These are phyloP conservation scores for Mariannaea elegans DNA, from an alignment of 2,329 filamentous ascomycete species.

Conservation along the genomic window DNA sequence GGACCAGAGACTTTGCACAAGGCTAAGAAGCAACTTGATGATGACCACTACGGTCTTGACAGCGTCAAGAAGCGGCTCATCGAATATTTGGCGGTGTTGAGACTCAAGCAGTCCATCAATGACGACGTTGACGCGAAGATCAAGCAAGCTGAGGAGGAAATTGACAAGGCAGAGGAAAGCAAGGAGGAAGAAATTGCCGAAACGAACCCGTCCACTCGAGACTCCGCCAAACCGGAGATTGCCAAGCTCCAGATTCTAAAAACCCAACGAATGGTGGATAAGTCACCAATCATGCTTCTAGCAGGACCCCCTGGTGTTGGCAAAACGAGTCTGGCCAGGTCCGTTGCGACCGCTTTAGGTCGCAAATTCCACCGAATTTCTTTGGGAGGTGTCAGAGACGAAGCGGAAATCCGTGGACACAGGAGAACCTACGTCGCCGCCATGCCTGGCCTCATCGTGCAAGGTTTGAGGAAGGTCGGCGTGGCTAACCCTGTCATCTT, in stretches of 20 bases:
- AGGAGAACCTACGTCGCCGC: slow-evolving; percentile 95
- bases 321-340: slow-evolving; percentile 95
- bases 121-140: slow-evolving; percentile 84
- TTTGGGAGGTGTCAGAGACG: slow-evolving; percentile 92
- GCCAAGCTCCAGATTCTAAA: slow-evolving; percentile 80
- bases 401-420: slow-evolving; percentile 96
- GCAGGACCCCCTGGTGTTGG: slow-evolving; percentile 94
- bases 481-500: slow-evolving; percentile 95
- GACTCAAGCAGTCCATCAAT: slow-evolving; percentile 92
- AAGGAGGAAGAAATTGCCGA: slow-evolving; percentile 34
- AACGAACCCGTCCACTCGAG: slow-evolving; percentile 35
- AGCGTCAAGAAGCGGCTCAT: slow-evolving; percentile 97
- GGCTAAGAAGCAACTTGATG: slow-evolving; percentile 89
- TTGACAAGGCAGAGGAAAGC: slow-evolving; percentile 46
- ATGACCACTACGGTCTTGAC: slow-evolving; percentile 95
- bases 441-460: slow-evolving; percentile 97
- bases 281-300: slow-evolving; percentile 92
- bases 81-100: slow-evolving; percentile 95
- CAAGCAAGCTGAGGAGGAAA: slow-evolving; percentile 68
- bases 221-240: slow-evolving; percentile 47
- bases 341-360: slow-evolving; percentile 88
- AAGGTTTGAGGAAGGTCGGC: slow-evolving; percentile 92
- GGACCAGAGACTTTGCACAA: slow-evolving; percentile 79
- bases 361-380: slow-evolving; percentile 98
- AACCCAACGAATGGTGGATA: slow-evolving; percentile 88